A percentile compares a stretch with the other conserved stretches of the same genome.
These are phyloP conservation scores for Cladophialophora psammophila DNA, from an alignment of 2,329 filamentous ascomycete genomes.

Conservation along the genomic window DNA sequence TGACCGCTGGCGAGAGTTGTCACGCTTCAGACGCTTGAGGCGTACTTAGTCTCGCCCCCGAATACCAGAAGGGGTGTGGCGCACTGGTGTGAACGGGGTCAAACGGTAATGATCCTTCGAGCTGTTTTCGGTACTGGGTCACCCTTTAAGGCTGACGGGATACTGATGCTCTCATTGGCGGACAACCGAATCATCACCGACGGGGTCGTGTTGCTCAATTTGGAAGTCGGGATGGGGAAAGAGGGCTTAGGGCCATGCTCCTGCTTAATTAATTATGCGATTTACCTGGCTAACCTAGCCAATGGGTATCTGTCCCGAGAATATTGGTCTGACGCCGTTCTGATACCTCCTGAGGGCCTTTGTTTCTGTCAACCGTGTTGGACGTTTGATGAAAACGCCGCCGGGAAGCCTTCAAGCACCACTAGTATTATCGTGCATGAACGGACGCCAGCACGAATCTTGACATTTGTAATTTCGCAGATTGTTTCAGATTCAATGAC, in stretches of 20 bases:
- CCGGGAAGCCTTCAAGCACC: not conserved
- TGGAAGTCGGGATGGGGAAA: constrained; percentile 21
- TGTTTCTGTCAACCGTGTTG: not conserved
- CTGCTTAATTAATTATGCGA: constrained; percentile 21
- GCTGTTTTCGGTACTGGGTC: constrained; percentile 17
- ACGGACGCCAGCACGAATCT: not conserved
- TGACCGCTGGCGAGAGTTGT: constrained; percentile 9
- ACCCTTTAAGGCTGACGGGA: constrained; percentile 34
- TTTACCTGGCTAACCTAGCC: not conserved
- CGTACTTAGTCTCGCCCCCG: constrained; percentile 22
- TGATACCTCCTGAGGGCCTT: not conserved
- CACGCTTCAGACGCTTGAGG: constrained; percentile 10
- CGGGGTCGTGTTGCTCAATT: constrained; percentile 20
- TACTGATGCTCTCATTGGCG: constrained; percentile 25
- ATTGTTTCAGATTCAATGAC: not conserved
- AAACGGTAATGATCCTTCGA: constrained; percentile 28
- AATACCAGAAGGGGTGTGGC: constrained; percentile 20
- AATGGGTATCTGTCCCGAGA: constrained; percentile 1
- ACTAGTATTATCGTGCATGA: not conserved
- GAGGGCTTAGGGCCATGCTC: not conserved
- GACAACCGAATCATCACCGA: constrained; percentile 8
- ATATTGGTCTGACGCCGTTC: constrained; percentile 5
- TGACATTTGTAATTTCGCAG: not conserved
- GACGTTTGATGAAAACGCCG: not conserved
- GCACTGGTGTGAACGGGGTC: not conserved